A percentile compares a stretch with the other conserved stretches of the same genome.
These are phyloP conservation scores for Rosa persica DNA, from an alignment of 306 rosid genomes.

Conservation along the genomic window DNA sequence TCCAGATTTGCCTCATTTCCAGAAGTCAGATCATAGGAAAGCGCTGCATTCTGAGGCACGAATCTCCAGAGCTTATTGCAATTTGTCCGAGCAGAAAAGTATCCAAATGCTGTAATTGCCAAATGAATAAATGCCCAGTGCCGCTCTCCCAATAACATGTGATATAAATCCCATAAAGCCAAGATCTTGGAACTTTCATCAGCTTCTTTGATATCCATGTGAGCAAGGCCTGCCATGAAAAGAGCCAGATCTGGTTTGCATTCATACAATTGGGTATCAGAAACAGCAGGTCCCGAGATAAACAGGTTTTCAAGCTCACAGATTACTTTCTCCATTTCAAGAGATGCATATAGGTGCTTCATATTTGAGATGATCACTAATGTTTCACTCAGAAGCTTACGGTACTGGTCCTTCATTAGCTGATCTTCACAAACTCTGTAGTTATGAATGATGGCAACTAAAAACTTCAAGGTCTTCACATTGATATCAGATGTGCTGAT, in stretches of 20 bases:
- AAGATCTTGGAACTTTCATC: slow-evolving; percentile 54
- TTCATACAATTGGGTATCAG: slow-evolving; percentile 41
- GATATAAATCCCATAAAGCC: slow-evolving; percentile 62
- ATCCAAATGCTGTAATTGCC: slow-evolving; percentile 75
- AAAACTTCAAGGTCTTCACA: slow-evolving; percentile 61
- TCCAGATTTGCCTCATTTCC: slow-evolving; percentile 55
- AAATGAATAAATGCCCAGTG: slow-evolving; percentile 83
- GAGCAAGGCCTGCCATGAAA: slow-evolving; percentile 65
- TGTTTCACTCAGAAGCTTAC: slow-evolving; percentile 68
- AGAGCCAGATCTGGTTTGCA: slow-evolving; percentile 84
- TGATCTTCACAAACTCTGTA: slow-evolving; percentile 52
- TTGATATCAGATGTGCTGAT: slow-evolving; percentile 47
- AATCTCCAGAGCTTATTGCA: slow-evolving; percentile 78
- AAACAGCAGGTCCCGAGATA: slow-evolving; percentile 55
- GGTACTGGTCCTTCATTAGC: slow-evolving; percentile 47
- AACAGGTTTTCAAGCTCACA: slow-evolving; percentile 62
- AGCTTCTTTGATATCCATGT: slow-evolving; percentile 57
- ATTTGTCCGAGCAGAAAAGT: slow-evolving; percentile 58
- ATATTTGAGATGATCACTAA: slow-evolving; percentile 57
- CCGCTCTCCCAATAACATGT: slow-evolving; percentile 70
- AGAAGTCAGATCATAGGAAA: slow-evolving; percentile 62
- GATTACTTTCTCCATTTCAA: slow-evolving; percentile 66
- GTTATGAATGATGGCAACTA: slow-evolving; percentile 46
- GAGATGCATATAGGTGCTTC: slow-evolving; percentile 50
- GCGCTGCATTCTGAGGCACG: slow-evolving; percentile 76